Evolutionary conservation across 805 yeast species (phyloP).

Genomic region (Saccharomycopsis sp.): DNA sequence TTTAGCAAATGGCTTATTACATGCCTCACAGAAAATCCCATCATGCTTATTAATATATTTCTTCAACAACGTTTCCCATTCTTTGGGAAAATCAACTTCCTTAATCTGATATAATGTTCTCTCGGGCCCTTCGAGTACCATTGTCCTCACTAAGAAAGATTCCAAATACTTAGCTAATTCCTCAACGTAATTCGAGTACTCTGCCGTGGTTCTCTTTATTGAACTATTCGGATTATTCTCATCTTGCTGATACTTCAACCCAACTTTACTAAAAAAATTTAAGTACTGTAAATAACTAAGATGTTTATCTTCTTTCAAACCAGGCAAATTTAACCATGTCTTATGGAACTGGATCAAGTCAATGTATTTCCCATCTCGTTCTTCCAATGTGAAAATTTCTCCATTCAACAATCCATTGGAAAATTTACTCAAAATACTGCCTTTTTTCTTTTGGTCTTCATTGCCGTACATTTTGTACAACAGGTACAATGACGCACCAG

Average conservation of each 20-base stretch:
- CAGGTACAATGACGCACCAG: conserved; percentile 24
- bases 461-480: conserved; percentile 17
- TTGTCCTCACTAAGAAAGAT: conserved; percentile 38
- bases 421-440: conserved; percentile 41
- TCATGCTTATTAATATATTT: conserved; percentile 17
- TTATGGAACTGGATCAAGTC: conserved; percentile 51
- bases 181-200: conserved; percentile 40
- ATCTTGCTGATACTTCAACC: conserved; percentile 18
- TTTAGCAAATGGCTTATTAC: conserved; percentile 59
- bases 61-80: conserved; percentile 24
- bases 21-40: conserved; percentile 48
- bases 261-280: conserved; percentile 36
- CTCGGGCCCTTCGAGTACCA: conserved; percentile 42
- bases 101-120: conserved; percentile 26
- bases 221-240: conserved; percentile 22
- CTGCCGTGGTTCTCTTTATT: conserved; percentile 27
- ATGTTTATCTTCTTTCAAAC: conserved; percentile 28
- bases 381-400: conserved; percentile 48
- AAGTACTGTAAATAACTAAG: conserved; percentile 46
- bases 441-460: conserved; percentile 21
- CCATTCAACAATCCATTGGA: conserved; percentile 45
- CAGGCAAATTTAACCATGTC: conserved; percentile 43
- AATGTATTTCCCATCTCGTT: conserved; percentile 55
- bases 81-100: conserved; percentile 24
- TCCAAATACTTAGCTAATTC: conserved; percentile 44